Conservation (phyloP, 2,329 filamentous ascomycete genomes). For the Diaporthe nobilis region DNA sequence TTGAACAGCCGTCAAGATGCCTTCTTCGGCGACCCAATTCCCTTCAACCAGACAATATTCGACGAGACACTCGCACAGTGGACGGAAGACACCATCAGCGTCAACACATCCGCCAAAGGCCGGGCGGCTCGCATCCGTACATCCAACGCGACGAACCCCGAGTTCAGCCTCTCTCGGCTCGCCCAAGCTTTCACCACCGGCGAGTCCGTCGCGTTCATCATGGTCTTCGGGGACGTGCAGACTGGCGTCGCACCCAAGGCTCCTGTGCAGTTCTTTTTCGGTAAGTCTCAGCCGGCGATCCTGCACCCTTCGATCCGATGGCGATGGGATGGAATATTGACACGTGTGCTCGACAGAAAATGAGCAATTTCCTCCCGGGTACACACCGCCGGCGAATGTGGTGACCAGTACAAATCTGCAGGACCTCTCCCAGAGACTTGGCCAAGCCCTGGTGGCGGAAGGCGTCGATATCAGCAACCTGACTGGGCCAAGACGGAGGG, state of each 20-base stretch:
- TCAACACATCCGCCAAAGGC: constrained; percentile 31
- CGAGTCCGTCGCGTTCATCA: constrained; percentile 62
- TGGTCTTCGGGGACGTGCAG: constrained; percentile 61
- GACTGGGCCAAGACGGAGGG: neutral
- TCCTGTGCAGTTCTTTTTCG: constrained; percentile 60
- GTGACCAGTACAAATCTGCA: constrained; percentile 21
- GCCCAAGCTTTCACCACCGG: constrained; percentile 62
- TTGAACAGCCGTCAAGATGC: constrained; percentile 60
- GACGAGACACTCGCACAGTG: constrained; percentile 32
- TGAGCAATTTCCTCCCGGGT: constrained; percentile 36
- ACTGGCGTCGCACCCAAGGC: constrained; percentile 54
- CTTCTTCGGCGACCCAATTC: constrained; percentile 63
- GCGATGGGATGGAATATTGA: neutral
- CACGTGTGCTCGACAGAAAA: constrained; percentile 2
- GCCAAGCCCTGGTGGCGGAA: constrained; percentile 26
- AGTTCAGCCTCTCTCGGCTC: constrained; percentile 56
- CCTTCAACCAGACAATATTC: constrained; percentile 67
- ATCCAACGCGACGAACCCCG: constrained; percentile 36
- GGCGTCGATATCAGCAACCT: constrained; percentile 29
- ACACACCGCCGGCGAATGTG: constrained; percentile 22
- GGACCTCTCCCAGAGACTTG: constrained; percentile 30
- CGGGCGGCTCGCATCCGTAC: constrained; percentile 31
- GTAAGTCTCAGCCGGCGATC: constrained; percentile 46
- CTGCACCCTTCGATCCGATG: too few species aligned
- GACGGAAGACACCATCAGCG: constrained; percentile 36